A percentile compares a stretch with the other conserved stretches of the same genome.
Conservation (phyloP, 495 filamentous ascomycete genomes). For the Penicillium samsonianum region DNA sequence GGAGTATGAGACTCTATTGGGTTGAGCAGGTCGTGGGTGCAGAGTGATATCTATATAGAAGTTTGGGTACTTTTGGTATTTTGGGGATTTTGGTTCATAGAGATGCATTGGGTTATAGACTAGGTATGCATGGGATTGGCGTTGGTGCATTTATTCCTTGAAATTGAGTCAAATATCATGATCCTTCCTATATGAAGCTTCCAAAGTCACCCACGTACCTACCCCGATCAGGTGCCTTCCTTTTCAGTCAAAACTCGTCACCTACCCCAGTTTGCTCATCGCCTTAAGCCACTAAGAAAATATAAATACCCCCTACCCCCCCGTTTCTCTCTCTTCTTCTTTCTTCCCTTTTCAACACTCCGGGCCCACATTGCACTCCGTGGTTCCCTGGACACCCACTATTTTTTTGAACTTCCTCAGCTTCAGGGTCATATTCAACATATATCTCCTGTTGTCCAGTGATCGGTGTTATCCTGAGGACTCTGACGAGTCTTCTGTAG, state of each 20-base stretch:
- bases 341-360: neutral
- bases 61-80: too few relatives aligned
- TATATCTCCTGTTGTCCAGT: too few relatives aligned
- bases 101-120: slow-evolving; percentile 1
- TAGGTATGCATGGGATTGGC: slow-evolving; percentile 1
- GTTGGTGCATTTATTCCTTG: neutral
- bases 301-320: neutral
- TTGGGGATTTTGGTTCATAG: neutral
- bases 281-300: neutral
- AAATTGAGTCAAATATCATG: neutral
- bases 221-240: neutral
- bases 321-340: neutral
- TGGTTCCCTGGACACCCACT: too few relatives aligned
- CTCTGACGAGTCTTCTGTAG: too few relatives aligned
- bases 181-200: neutral
- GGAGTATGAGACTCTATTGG: slow-evolving; percentile 46
- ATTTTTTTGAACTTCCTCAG: too few relatives aligned
- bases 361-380: too few relatives aligned
- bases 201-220: neutral
- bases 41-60: neutral
- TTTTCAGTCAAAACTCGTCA: neutral
- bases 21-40: neutral
- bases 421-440: too few relatives aligned
- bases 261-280: neutral
- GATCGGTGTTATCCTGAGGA: too few relatives aligned